phyloP scores from a whole-genome alignment of 2,329 filamentous ascomycete genomes.

The Diaporthe sp. region DNA sequence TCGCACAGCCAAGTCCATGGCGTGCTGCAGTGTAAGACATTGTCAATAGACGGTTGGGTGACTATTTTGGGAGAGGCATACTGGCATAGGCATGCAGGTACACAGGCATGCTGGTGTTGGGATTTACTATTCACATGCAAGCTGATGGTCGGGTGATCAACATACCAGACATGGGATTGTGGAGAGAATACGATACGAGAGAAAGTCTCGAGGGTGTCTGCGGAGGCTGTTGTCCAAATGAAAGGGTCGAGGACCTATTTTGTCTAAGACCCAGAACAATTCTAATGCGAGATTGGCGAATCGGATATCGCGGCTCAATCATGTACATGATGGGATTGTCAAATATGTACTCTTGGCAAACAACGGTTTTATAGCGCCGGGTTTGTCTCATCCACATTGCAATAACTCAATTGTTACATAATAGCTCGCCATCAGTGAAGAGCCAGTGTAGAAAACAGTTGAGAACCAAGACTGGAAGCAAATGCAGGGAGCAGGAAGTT shows the following conservation, averaged over 20 bases:
- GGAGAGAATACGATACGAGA: neutral
- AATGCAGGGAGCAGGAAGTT: neutral
- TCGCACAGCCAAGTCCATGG: too few relatives aligned
- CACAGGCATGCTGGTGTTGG: neutral
- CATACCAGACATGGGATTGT: neutral
- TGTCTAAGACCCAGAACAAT: slow-evolving; percentile 8
- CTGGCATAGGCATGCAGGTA: neutral
- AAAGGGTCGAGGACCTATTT: neutral
- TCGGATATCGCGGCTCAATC: neutral
- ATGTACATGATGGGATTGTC: neutral
- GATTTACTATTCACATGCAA: slow-evolving; percentile 3
- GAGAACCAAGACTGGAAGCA: neutral
- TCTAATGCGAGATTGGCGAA: neutral
- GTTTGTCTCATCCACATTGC: slow-evolving; percentile 10
- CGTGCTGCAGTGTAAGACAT: neutral
- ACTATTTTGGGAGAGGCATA: neutral
- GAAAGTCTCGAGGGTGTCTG: neutral
- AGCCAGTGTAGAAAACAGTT: neutral
- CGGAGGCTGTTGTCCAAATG: neutral
- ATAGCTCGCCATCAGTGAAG: neutral
- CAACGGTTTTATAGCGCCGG: neutral
- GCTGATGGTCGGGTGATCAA: neutral
- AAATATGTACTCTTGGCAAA: neutral
- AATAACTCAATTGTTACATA: slow-evolving; percentile 6
- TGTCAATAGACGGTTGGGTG: neutral